A percentile compares a stretch with the other conserved stretches of the same genome.
phyloP scores from a whole-genome alignment of 441 rosid genomes.

The Gossypium davidsonii region DNA sequence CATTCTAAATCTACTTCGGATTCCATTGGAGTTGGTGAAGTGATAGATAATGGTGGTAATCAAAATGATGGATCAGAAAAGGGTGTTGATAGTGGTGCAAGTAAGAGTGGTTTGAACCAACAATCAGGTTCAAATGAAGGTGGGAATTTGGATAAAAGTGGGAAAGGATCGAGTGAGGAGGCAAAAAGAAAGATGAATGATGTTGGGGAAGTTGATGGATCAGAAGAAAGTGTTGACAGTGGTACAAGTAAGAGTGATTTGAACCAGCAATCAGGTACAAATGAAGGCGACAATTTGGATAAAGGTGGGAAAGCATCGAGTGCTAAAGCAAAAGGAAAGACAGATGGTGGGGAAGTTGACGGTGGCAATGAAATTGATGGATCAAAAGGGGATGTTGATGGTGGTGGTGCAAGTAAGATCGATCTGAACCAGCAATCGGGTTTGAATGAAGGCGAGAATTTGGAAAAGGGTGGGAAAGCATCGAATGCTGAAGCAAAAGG shows the following conservation, averaged over 20 bases:
- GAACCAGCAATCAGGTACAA: background rate
- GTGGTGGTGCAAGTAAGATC: background rate
- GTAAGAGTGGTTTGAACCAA: background rate
- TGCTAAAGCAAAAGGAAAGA: background rate
- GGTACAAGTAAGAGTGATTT: background rate
- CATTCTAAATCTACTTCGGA: conserved; percentile 18
- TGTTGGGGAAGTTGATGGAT: background rate
- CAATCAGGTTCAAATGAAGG: background rate
- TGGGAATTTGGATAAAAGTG: background rate
- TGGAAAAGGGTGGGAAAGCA: background rate
- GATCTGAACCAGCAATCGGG: background rate
- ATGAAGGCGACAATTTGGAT: background rate
- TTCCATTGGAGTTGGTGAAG: background rate
- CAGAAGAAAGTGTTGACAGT: background rate
- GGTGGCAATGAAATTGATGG: background rate
- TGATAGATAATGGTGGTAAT: conserved; percentile 8
- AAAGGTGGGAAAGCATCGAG: background rate
- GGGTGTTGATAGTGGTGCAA: background rate
- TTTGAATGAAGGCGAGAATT: background rate
- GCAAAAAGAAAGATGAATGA: background rate
- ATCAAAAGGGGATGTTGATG: background rate
- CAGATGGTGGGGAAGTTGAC: background rate
- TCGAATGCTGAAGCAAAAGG: background rate
- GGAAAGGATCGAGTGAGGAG: background rate
- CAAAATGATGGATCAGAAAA: background rate